Percentiles rank a stretch among this genome's conserved stretches.
phyloP scores from a whole-genome alignment of 345 rosid species.

The Eucalyptus dawsonii region DNA sequence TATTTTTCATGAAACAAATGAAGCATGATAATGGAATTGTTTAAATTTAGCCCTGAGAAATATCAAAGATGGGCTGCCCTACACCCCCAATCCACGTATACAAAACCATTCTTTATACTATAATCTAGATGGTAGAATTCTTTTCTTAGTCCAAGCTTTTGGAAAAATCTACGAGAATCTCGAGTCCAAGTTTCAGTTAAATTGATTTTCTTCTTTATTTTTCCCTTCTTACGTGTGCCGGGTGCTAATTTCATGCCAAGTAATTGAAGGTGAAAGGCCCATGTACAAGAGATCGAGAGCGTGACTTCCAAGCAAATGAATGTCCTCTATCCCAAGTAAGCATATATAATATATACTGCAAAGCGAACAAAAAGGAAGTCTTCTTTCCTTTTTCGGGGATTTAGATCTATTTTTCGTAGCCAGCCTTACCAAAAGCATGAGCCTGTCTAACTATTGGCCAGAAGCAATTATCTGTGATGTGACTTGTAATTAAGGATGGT shows the following conservation, averaged over 20 bases:
- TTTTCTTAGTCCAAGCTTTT: background rate
- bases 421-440: background rate
- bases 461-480: background rate
- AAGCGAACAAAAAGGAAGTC: background rate
- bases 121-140: background rate
- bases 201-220: background rate
- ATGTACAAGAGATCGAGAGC: conserved; percentile 6
- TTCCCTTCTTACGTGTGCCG: background rate
- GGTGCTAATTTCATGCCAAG: background rate
- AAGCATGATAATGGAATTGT: background rate
- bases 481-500: background rate
- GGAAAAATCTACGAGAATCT: background rate
- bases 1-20: too few species aligned
- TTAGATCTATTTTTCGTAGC: background rate
- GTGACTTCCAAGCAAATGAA: conserved; percentile 1
- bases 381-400: background rate
- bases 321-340: conserved; percentile 15
- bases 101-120: background rate
- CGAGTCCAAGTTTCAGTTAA: background rate
- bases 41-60: background rate
- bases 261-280: background rate
- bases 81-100: background rate
- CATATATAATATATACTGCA: background rate
- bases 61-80: background rate
- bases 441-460: background rate